Base-by-base conservation (phyloP, 2,329 filamentous ascomycete genomes). In the Exserohilum turcica region DNA sequence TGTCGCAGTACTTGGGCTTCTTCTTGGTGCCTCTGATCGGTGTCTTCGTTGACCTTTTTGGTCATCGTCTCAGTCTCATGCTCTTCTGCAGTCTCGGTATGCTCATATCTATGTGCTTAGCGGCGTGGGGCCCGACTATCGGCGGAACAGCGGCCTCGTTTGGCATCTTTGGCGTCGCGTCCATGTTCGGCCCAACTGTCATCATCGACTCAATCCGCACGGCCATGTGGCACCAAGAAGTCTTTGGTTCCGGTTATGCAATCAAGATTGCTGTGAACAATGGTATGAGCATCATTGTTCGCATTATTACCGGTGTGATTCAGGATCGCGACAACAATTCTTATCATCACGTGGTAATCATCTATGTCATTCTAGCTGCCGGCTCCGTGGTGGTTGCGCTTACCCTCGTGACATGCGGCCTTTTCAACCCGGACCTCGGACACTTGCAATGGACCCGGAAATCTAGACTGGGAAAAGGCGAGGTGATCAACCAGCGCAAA, bases 181-280 rank as follows among this genome's bases (percentile, higher is more conserved):
- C 74, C 4, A 80, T 78, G 0, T 74, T 86, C 1, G 84, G 84
- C 0, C 83, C 84, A 0, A 84, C 83, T 0, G 76, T 80, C 3
- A 83, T 86, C 52, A 85, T 87, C 46, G 84, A 87, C 62, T 76
- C 80, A 18, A 84, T 86, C 21, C 81, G 85, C 13, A 85, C 84
- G 0, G 78, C 79, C 0, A 80, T 87, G 68, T 85, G 82, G 81
- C 77, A 85, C 21, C 81, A 84, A 50, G 81, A 81, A 2, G 81
- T 84, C 0, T 87, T 86, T 52, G 84, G 84, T 0, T 81, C 82
- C 0, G 85, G 81, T 0, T 86, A 86, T 54, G 78, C 82, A 1
- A 68, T 86, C 50, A 87, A 87, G 53, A 80, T 86, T 31, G 81
- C 81, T 18, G 82, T 86, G 64, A 86, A 86, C 64, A 87, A 87